phyloP scores from a whole-genome alignment of 768 basidiomycete genomes.

The Tricholoma hemisulphureum region DNA sequence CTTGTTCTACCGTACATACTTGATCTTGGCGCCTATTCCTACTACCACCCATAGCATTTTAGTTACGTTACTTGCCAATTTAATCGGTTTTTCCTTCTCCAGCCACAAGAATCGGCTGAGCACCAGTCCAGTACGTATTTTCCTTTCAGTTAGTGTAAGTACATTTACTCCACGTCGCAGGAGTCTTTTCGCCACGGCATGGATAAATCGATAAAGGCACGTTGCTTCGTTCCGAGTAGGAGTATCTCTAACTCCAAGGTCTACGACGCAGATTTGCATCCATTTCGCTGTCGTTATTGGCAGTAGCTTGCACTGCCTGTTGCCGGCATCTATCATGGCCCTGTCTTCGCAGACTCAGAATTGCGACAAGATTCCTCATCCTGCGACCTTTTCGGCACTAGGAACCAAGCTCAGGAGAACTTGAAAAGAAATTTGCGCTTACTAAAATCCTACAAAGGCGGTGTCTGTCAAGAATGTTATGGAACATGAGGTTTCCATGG shows the following conservation, averaged over 20 bases:
- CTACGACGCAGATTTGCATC: not conserved
- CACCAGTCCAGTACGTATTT: no score
- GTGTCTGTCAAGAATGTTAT: not conserved
- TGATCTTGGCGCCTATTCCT: not conserved
- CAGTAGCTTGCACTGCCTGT: not conserved
- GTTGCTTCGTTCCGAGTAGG: not conserved
- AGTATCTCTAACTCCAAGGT: not conserved
- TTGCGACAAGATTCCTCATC: not conserved
- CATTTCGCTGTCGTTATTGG: no score
- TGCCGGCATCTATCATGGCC: not conserved
- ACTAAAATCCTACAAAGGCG: not conserved
- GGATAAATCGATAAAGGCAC: no score
- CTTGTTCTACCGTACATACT: not conserved
- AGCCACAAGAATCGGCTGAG: not conserved
- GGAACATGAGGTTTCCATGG: not conserved
- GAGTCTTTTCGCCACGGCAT: not conserved
- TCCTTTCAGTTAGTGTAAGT: no score
- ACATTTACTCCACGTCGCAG: no score
- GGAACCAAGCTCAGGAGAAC: not conserved
- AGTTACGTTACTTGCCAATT: not conserved
- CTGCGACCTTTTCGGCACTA: not conserved
- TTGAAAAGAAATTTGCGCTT: not conserved
- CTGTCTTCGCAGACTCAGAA: not conserved
- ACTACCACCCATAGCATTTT: not conserved
- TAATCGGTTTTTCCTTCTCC: not conserved